These are phyloP conservation scores for Erigeron philadelphicus DNA, from an alignment of 140 eudicot genomes.

Conservation along the genomic window DNA sequence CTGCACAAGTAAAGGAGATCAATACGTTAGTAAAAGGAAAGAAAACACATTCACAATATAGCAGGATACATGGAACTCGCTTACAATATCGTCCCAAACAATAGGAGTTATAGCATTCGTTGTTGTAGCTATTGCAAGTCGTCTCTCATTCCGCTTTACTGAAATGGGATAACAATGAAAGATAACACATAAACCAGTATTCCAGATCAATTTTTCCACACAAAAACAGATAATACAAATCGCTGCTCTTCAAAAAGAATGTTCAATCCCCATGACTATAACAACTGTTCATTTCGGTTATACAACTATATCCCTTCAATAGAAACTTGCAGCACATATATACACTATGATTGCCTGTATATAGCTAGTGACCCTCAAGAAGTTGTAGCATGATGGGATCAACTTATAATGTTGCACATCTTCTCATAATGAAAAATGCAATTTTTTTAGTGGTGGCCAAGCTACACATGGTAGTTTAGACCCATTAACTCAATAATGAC, in stretches of 20 bases:
- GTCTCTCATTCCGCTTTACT: slow-evolving; percentile 74
- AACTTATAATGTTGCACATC: background rate
- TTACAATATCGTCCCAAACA: slow-evolving; percentile 84
- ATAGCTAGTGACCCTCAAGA: background rate
- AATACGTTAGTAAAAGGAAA: slow-evolving; percentile 17
- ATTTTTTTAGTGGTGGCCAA: background rate
- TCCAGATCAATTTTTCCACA: slow-evolving; percentile 1
- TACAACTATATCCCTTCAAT: background rate
- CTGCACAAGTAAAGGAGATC: slow-evolving; percentile 47
- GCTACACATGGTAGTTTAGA: background rate
- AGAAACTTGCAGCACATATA: background rate
- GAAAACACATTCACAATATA: slow-evolving; percentile 2
- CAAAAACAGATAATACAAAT: background rate
- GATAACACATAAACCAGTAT: slow-evolving; percentile 11
- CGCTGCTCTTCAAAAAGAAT: background rate
- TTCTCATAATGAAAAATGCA: background rate
- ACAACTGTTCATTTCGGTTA: background rate
- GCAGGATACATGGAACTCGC: slow-evolving; percentile 18
- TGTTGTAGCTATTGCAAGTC: slow-evolving; percentile 68
- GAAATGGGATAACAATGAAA: slow-evolving; percentile 25
- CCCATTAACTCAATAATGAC: background rate
- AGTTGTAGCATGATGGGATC: background rate
- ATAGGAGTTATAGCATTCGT: slow-evolving; percentile 87
- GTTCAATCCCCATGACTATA: background rate
- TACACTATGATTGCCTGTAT: background rate